Evolutionary conservation across 2,329 filamentous ascomycete genomes (phyloP).

Genomic region (Cladosporium sp.): DNA sequence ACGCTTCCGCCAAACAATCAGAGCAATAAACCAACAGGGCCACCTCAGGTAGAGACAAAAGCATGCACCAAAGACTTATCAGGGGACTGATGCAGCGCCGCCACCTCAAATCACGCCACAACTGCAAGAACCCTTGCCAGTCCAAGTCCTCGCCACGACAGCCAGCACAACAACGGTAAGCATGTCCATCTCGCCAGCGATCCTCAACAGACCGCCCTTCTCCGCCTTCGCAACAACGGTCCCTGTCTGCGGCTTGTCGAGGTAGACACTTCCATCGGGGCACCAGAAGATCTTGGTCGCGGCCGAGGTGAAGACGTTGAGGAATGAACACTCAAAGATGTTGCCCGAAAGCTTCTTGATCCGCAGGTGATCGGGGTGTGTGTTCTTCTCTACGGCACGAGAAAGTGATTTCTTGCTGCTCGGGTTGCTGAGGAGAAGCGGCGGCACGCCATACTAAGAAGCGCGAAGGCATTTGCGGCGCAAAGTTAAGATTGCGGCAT

Average conservation of each 20-base stretch:
- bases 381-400: not conserved
- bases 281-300: slow-evolving; percentile 3
- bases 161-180: slow-evolving; percentile 5
- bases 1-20: not conserved
- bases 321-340: slow-evolving; percentile 4
- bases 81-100: too few species aligned
- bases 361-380: not conserved
- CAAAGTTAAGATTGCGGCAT: not conserved
- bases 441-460: not conserved
- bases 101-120: slow-evolving; percentile 5
- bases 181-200: slow-evolving; percentile 5
- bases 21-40: not conserved
- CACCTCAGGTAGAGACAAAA: not conserved
- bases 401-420: not conserved
- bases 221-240: not conserved
- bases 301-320: not conserved
- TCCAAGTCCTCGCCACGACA: slow-evolving; percentile 9
- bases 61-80: too few species aligned
- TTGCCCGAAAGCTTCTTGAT: not conserved
- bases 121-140: not conserved
- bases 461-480: slow-evolving; percentile 4
- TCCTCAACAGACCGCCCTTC: not conserved
- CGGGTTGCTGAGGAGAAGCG: not conserved
- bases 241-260: slow-evolving; percentile 1
- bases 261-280: slow-evolving; percentile 4